Percentiles rank a stretch among this genome's conserved stretches.
Conservation (phyloP, 495 filamentous ascomycete species). For the Neurospora hispaniola region DNA sequence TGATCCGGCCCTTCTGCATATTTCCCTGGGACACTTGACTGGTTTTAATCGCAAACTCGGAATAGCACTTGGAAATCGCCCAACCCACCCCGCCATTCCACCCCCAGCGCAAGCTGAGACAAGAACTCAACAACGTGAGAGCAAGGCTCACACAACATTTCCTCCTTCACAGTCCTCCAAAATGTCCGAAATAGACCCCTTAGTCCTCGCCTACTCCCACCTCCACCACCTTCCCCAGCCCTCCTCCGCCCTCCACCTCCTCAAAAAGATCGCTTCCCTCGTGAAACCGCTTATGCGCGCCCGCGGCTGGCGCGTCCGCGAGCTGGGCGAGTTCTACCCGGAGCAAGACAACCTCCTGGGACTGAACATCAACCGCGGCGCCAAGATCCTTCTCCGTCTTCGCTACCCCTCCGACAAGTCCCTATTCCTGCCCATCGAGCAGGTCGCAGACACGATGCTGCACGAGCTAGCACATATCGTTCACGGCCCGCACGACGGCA, state of each 20-base stretch:
- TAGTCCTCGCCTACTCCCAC: conserved; percentile 71
- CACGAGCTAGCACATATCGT: conserved; percentile 92
- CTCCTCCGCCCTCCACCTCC: conserved; percentile 67
- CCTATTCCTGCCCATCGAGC: conserved; percentile 71
- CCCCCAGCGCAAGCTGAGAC: neutral
- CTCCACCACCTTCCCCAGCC: conserved; percentile 59
- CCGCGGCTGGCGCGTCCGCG: conserved; percentile 66
- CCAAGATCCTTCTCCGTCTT: conserved; percentile 74
- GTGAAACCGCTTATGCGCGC: conserved; percentile 96
- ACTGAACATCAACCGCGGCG: conserved; percentile 64
- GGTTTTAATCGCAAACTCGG: neutral
- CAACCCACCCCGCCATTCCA: neutral
- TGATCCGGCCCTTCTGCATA: neutral
- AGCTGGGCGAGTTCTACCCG: conserved; percentile 80
- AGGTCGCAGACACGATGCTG: conserved; percentile 83
- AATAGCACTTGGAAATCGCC: neutral
- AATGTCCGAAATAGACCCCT: conserved; percentile 57
- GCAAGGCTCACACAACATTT: neutral
- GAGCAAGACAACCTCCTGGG: conserved; percentile 64
- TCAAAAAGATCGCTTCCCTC: conserved; percentile 75
- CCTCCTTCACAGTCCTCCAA: conserved; percentile 9
- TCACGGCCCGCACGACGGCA: conserved; percentile 68
- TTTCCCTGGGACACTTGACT: neutral
- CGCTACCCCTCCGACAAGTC: conserved; percentile 64
- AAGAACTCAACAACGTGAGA: neutral